Base-by-base conservation (phyloP, 495 filamentous ascomycete genomes). In the Achaetomiella virescens region DNA sequence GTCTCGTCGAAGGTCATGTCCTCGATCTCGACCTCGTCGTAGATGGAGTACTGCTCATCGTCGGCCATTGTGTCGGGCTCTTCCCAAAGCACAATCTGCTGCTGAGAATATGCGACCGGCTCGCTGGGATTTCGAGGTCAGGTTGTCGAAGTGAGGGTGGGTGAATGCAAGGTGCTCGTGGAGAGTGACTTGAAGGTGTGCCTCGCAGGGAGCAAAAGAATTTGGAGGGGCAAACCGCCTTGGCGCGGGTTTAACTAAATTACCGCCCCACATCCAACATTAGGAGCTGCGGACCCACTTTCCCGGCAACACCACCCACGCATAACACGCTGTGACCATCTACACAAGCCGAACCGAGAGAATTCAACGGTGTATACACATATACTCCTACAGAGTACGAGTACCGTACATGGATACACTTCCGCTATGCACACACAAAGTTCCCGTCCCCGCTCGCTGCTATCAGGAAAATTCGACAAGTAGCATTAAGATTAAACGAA, bases 21-120 rank as follows among this genome's bases (percentile, higher is more conserved):
- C 70, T 98, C 93, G 79, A 98, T 97, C 69, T 98, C 93, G 74
- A 98, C 90, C 72, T 98, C 92, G 72, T 98, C 93, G 78, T 98
- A 98, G 65, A 96, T 87, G 54, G 86, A 82, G 42, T 84, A 67
- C 44, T 78, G 71, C 37, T 85, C 83, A 63, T 78, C 75, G 44
- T 88, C 86, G 22, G 84, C 78, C 86, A 88, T 89, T 44, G 66
- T 75, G 22, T n/a, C n/a, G n/a, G n/a, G n/a, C n/a, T n/a, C n/a
- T n/a, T n/a, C n/a, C n/a, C n/a, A n/a, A n/a, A n/a, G n/a, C n/a
- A n/a, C n/a, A n/a, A n/a, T n/a, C n/a, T n/a, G n/a, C n/a, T n/a
- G n/a, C n/a, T n/a, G n/a, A n/a, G n/a, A n/a, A n/a, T n/a, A n/a
- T n/a, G n/a, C n/a, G n/a, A n/a, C n/a, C n/a, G n/a, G n/a, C n/a